phyloP scores from a whole-genome alignment of 371 early-diverging fungal species.

The Mucor indicus region DNA sequence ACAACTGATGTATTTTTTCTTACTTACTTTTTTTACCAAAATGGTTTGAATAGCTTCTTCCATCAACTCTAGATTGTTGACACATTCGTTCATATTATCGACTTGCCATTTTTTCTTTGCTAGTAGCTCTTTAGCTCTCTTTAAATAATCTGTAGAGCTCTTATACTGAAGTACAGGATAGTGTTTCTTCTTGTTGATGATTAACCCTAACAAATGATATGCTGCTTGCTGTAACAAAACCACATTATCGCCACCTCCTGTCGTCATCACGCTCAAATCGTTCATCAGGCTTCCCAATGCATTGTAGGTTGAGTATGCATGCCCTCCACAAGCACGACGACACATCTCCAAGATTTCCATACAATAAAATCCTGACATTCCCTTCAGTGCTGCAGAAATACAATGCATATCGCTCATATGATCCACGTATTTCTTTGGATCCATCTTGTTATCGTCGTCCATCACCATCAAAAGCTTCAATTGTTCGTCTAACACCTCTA shows the following conservation, averaged over 20 bases:
- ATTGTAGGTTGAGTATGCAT: constrained; percentile 69
- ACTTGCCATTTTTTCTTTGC: constrained; percentile 21
- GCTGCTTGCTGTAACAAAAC: constrained; percentile 64
- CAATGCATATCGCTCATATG: constrained; percentile 64
- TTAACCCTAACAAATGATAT: constrained; percentile 19
- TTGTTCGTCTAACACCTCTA: constrained; percentile 23
- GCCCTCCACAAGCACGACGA: constrained; percentile 60
- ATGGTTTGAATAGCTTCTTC: constrained; percentile 31
- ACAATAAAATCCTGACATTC: constrained; percentile 53
- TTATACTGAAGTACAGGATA: constrained; percentile 34
- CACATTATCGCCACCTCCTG: constrained; percentile 73
- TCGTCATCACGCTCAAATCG: constrained; percentile 70
- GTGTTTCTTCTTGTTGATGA: constrained; percentile 23
- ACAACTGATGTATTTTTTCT: too few relatives aligned
- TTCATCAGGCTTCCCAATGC: constrained; percentile 58
- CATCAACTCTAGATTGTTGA: constrained; percentile 25
- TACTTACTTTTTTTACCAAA: constrained; percentile 35
- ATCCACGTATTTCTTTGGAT: constrained; percentile 41
- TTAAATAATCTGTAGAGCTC: constrained; percentile 32
- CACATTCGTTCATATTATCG: constrained; percentile 16
- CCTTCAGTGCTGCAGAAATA: constrained; percentile 56
- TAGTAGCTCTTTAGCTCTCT: constrained; percentile 28
- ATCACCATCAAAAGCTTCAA: constrained; percentile 32
- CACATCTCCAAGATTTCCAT: constrained; percentile 59
- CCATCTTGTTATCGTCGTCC: constrained; percentile 43